Percentiles rank a stretch among this genome's conserved stretches.
These are phyloP conservation scores for Pythium folliculosum DNA, from an alignment of 352 stramenopile genomes.

Conservation along the genomic window DNA sequence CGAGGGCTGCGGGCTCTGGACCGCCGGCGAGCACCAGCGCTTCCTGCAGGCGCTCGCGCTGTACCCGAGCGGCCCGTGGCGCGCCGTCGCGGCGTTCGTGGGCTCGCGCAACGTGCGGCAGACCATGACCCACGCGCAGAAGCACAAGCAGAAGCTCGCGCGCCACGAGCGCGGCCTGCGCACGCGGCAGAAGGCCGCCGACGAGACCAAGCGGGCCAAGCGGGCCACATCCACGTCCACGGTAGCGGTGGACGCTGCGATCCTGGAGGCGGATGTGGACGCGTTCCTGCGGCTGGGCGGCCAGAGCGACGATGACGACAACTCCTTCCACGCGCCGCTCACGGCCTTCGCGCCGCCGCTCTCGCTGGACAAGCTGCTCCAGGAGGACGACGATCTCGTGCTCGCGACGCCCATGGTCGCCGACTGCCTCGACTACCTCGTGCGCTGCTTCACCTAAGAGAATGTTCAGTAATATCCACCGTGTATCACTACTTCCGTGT, in stretches of 20 bases:
- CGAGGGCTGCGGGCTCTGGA: constrained; percentile 31
- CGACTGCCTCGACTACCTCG: constrained; percentile 35
- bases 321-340: constrained; percentile 4
- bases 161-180: constrained; percentile 34
- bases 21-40: constrained; percentile 29
- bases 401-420: constrained; percentile 24
- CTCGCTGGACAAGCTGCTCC: neutral
- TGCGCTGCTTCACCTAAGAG: constrained; percentile 34
- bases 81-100: constrained; percentile 29
- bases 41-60: constrained; percentile 36
- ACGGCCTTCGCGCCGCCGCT: neutral
- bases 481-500: neutral
- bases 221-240: neutral
- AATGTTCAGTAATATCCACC: neutral
- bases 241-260: neutral
- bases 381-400: constrained; percentile 16
- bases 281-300: neutral
- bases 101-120: constrained; percentile 35
- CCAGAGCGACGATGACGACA: neutral
- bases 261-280: constrained; percentile 1
- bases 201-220: neutral
- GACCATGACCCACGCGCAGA: constrained; percentile 47
- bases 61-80: constrained; percentile 36
- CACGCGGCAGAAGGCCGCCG: neutral
- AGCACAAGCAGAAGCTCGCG: constrained; percentile 47